Evolutionary conservation across 805 yeast genomes (phyloP).

Genomic region (Tetrapisispora fleetii): DNA sequence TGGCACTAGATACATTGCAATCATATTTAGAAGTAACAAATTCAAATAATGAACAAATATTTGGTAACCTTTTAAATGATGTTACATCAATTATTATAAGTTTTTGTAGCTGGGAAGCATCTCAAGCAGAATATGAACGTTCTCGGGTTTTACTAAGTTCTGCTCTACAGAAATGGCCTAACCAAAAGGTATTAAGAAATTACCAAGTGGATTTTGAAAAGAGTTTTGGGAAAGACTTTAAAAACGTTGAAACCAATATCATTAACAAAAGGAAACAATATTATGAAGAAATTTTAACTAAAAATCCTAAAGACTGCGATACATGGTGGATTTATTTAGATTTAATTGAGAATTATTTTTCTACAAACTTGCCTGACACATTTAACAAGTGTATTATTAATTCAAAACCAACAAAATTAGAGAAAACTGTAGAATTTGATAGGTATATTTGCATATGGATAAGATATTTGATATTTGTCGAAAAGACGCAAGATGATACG

Average conservation of each 20-base stretch:
- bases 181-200: slow-evolving; percentile 30
- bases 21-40: slow-evolving; percentile 6
- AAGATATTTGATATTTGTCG: slow-evolving; percentile 52
- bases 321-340: slow-evolving; percentile 74
- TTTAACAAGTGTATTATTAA: slow-evolving; percentile 13
- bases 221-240: slow-evolving; percentile 43
- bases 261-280: slow-evolving; percentile 42
- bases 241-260: slow-evolving; percentile 44
- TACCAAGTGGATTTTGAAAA: slow-evolving; percentile 53
- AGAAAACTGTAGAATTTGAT: slow-evolving; percentile 48
- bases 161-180: slow-evolving; percentile 39
- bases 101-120: slow-evolving; percentile 64
- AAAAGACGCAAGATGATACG: slow-evolving; percentile 35
- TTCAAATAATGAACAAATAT: slow-evolving; percentile 17
- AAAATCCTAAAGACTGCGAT: slow-evolving; percentile 53
- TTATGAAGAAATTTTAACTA: slow-evolving; percentile 41
- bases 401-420: slow-evolving; percentile 20
- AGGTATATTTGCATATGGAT: slow-evolving; percentile 66
- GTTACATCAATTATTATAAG: slow-evolving; percentile 33
- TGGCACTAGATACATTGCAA: slow-evolving; percentile 49
- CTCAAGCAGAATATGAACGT: slow-evolving; percentile 50
- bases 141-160: slow-evolving; percentile 47
- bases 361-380: slow-evolving; percentile 5
- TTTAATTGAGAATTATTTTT: slow-evolving; percentile 35
- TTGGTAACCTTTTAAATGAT: slow-evolving; percentile 4